Base-by-base conservation (phyloP, 1,139 yeast species). In the Yamadazyma sp. region DNA sequence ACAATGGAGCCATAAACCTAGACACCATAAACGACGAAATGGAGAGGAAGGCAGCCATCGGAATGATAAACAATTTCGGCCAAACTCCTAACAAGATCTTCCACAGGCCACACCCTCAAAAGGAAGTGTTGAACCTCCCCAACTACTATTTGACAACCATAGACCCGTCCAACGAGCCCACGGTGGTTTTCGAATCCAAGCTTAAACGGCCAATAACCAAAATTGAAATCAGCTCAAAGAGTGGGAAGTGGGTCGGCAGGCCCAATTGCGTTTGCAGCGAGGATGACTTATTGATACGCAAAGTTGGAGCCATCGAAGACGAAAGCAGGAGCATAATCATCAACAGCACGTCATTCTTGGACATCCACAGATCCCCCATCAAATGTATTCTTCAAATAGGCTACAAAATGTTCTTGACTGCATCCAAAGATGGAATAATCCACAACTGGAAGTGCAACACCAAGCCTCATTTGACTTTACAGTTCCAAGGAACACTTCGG, bases 41-140 rank as follows among this genome's bases (percentile, higher is more conserved):
- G 45, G 95, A 87, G 56, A 74, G 83, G 46, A 69, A 81, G 28
- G 92, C 95, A 0, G 74, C 83, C 2, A 83, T 87, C 23, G 91
- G 95, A 1, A 84, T 85, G 55, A 87, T 87, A 34, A 91, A 87
- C 55, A 87, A 87, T 58, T 87, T 87, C 67, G 96, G 96, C 0
- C 96, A 87, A 56, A 87, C 95, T 0, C 96, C 96, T 1, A 56
- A 74, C 34, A 86, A 83, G 49, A 64, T 87, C 10, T 87, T 87
- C 51, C 64, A 61, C 8, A 73, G 69, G 41, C 81, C 88, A 0
- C 96, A 87, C 57, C 81, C 84, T 0, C 47, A 54, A 29, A 70
- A 73, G 36, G 77, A 70, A 2, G 66, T 70, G 0, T 54, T 64
- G 31, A 64, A 61, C 42, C 42, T 62, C 15, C 69, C 76, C 2